These are phyloP conservation scores for Aurifilum marmelostoma DNA, from an alignment of 2,329 filamentous ascomycete species.

Conservation along the genomic window DNA sequence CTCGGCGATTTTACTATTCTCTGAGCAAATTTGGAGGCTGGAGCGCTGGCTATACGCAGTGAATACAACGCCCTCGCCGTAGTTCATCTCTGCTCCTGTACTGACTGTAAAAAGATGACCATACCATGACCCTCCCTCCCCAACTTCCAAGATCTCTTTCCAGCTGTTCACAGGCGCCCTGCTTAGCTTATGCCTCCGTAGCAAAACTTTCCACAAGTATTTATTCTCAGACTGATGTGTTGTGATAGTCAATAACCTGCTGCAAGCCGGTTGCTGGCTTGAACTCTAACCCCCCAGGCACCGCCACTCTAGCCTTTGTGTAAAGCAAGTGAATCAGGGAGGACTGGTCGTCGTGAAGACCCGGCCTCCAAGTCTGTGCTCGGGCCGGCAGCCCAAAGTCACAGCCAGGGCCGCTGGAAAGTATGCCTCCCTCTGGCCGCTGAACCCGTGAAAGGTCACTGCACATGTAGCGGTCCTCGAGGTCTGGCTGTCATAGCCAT, in stretches of 20 bases:
- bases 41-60: background rate
- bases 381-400: background rate
- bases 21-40: background rate
- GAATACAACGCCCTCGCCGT: background rate
- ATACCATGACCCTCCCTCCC: background rate
- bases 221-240: background rate
- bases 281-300: conserved; percentile 1
- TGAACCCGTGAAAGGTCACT: background rate
- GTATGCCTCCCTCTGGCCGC: background rate
- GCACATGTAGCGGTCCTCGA: background rate
- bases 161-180: background rate
- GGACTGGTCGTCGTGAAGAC: background rate
- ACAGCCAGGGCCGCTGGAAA: background rate
- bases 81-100: background rate
- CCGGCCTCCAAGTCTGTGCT: background rate
- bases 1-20: too few species aligned
- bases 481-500: conserved; percentile 6
- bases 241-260: background rate
- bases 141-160: background rate
- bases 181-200: background rate
- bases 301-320: conserved; percentile 5
- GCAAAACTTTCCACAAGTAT: background rate
- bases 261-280: background rate
- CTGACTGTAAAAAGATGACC: background rate
- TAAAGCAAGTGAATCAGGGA: conserved; percentile 8